Evolutionary conservation across 139 green algal species (phyloP).

Genomic region (Tetraselmis striata): DNA sequence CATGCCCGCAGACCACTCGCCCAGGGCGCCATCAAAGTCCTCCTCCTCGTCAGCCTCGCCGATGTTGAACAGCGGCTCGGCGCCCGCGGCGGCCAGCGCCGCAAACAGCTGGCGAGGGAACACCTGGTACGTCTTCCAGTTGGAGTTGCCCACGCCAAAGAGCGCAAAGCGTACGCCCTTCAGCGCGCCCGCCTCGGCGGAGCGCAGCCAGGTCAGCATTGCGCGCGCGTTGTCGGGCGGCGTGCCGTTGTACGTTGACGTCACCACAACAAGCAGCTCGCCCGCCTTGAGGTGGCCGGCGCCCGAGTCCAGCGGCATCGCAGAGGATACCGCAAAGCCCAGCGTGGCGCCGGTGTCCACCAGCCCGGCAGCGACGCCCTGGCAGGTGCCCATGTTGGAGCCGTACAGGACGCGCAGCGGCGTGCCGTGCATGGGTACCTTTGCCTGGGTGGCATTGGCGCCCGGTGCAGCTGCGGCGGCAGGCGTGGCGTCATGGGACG

Average conservation of each 20-base stretch:
- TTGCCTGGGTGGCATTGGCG: too few species aligned
- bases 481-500: too few species aligned
- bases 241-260: constrained; percentile 21
- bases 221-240: constrained; percentile 19
- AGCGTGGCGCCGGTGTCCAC: not conserved
- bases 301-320: constrained; percentile 4
- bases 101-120: not conserved
- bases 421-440: constrained; percentile 8
- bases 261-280: constrained; percentile 7
- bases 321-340: constrained; percentile 5
- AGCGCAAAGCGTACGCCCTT: not conserved
- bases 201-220: constrained; percentile 9
- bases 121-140: not conserved
- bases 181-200: not conserved
- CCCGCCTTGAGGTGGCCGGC: not conserved
- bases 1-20: not conserved
- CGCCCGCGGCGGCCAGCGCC: not conserved
- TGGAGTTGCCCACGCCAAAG: not conserved
- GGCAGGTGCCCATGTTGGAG: constrained; percentile 23
- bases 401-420: constrained; percentile 19
- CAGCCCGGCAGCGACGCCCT: constrained; percentile 5
- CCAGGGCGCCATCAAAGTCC: not conserved
- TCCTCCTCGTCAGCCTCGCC: not conserved
- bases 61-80: not conserved
- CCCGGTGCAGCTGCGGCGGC: too few species aligned